Base-by-base conservation (phyloP, 768 basidiomycete species). In the Phlebiopsis flavidoalba region DNA sequence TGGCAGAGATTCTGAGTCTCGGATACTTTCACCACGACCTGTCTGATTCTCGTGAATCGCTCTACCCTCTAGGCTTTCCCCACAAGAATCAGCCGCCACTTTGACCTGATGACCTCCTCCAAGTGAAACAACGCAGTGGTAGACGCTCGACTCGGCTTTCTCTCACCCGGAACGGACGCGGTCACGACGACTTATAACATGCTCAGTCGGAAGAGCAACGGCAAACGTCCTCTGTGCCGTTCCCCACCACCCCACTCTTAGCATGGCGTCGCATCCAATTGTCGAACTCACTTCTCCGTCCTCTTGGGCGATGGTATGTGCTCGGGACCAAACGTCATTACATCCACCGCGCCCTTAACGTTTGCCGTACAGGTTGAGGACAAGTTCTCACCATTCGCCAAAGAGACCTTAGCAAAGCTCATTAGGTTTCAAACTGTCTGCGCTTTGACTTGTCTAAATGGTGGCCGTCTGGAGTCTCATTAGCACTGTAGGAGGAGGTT, bases 381-480 rank as follows among this genome's bases (percentile, higher is more conserved):
- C 81, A 95, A 93, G 77, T 92, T 98, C 81, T 92, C 93, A 6
- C 83, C 88, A 7, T 91, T 82, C 67, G 97, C 88, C 21, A 95
- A 94, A 74, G 88, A 94, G 67, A 90, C 85, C 5, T 79, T 99
- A 43, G 81, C 84, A 40, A 94, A 88, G 68, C 83, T 99, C 53
- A 82, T 96, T 69, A 76, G 76, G 36, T 99, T 98, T 72, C 80
- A 95, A 58, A 85, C 93, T 77, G 95, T n/a, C n/a, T 92, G 62
- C 59, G 78, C 64, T 8, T 7, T 15, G 31, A 33, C 33, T 12
- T 43, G 24, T 26, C 19, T 31, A 6, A 31, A 31, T 31, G 26
- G 26, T 6, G 26, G 26, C 26, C 6, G 31, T 17, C 2, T 17
- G 33, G 21, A 14, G 5, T 8, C 50, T 52, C 22, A 52, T 15